phyloP scores from a whole-genome alignment of 805 yeast species.

The Lachancea thermotolerans region DNA sequence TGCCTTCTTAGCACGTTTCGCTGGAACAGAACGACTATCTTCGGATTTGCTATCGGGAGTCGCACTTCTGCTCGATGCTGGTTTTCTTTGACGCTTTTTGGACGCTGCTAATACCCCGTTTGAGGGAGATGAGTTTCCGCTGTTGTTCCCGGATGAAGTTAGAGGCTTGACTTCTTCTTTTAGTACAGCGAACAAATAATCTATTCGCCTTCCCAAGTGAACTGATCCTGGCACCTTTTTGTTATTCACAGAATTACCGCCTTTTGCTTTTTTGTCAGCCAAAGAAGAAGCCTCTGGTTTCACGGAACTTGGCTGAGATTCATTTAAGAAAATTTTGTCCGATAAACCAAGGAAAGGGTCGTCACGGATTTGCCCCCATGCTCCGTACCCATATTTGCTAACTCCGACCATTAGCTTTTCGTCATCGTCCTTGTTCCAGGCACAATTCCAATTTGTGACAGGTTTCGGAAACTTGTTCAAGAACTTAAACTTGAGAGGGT shows the following conservation, averaged over 20 bases:
- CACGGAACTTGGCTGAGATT: conserved; percentile 21
- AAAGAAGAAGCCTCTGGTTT: conserved; percentile 3
- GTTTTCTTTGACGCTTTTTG: conserved; percentile 26
- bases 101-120: conserved; percentile 22
- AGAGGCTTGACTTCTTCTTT: conserved; percentile 45
- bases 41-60: conserved; percentile 13
- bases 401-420: conserved; percentile 83
- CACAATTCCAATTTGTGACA: conserved; percentile 86
- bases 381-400: conserved; percentile 88
- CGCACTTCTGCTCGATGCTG: conserved; percentile 20
- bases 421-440: conserved; percentile 80
- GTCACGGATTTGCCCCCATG: conserved; percentile 91
- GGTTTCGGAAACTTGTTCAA: conserved; percentile 55
- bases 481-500: conserved; percentile 55
- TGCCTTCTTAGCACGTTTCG: conserved; percentile 19
- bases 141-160: conserved; percentile 15
- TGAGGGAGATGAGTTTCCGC: conserved; percentile 11
- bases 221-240: conserved; percentile 87
- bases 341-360: conserved; percentile 86
- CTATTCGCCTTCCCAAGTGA: conserved; percentile 86
- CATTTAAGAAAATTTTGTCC: conserved; percentile 71
- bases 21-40: conserved; percentile 9
- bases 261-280: conserved; percentile 21
- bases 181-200: conserved; percentile 68
- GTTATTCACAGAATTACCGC: conserved; percentile 26